Percentiles rank a stretch among this genome's conserved stretches.
Evolutionary conservation across 108 stramenopile species (phyloP).

Genomic region (Parmales sp.): DNA sequence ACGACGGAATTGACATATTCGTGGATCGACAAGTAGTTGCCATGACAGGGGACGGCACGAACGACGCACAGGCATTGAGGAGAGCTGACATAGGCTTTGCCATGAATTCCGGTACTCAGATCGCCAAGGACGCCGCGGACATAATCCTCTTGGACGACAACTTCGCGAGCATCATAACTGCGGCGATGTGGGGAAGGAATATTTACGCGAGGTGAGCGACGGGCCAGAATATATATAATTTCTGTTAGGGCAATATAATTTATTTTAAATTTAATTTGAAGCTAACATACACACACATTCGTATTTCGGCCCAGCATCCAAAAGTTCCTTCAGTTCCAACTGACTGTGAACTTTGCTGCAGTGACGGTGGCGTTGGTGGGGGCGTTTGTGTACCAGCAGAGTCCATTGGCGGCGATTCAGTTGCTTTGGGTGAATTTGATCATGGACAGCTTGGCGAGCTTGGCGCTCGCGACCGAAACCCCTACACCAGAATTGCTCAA

Average conservation of each 20-base stretch:
- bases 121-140: conserved; percentile 88
- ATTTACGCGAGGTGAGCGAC: no score
- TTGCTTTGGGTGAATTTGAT: conserved; percentile 96
- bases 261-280: no score
- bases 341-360: conserved; percentile 91
- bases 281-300: no score
- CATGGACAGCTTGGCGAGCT: conserved; percentile 94
- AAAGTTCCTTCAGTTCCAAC: conserved; percentile 96
- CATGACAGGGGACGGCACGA: conserved; percentile 98
- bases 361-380: conserved; percentile 80
- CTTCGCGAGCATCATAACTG: conserved; percentile 94
- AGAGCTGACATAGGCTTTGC: conserved; percentile 94
- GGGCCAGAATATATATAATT: no score
- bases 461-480: conserved; percentile 90
- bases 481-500: conserved; percentile 69
- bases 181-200: conserved; percentile 93
- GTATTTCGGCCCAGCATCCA: no score
- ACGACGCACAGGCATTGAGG: conserved; percentile 96
- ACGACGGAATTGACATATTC: conserved; percentile 53
- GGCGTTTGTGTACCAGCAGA: conserved; percentile 64
- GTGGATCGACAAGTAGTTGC: conserved; percentile 87
- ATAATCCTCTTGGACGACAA: conserved; percentile 91
- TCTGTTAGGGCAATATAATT: no score
- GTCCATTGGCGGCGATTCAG: conserved; percentile 89
- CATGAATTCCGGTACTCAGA: conserved; percentile 96